Conservation (phyloP, 1,284 basidiomycete species). For the Pseudozyma tsukubaensis region DNA sequence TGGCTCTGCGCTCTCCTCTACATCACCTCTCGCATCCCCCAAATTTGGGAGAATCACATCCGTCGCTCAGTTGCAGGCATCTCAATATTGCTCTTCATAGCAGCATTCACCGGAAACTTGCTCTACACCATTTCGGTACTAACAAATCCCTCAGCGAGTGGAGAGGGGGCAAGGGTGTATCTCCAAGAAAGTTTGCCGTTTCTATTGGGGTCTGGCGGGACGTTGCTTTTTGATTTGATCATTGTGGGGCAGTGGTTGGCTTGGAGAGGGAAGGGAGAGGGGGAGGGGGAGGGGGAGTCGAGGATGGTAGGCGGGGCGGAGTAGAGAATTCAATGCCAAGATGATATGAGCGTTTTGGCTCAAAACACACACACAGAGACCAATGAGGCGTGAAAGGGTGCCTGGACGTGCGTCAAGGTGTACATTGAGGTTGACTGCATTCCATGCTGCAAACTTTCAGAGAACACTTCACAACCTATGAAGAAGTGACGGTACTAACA, state of each 20-base stretch:
- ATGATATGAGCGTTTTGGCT: no score
- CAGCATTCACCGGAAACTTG: constrained; percentile 63
- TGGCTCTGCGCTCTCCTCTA: constrained; percentile 67
- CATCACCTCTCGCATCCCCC: constrained; percentile 67
- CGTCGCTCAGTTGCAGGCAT: constrained; percentile 63
- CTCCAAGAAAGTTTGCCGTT: constrained; percentile 65
- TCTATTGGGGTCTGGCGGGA: constrained; percentile 62
- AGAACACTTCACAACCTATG: no score
- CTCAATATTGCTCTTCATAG: constrained; percentile 63
- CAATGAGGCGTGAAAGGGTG: no score
- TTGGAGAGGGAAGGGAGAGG: constrained; percentile 45
- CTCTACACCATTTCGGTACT: constrained; percentile 63
- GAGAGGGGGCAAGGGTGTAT: constrained; percentile 33
- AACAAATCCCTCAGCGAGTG: constrained; percentile 50
- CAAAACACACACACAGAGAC: no score
- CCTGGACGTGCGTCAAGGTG: no score
- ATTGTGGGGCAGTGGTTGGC: constrained; percentile 61
- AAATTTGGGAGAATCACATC: constrained; percentile 66
- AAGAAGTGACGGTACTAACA: background rate
- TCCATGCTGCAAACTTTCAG: no score
- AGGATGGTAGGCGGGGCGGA: background rate
- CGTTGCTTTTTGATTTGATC: constrained; percentile 65
- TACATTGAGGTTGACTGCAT: no score
- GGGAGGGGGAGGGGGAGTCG: background rate
- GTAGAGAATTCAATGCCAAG: background rate